phyloP scores from a whole-genome alignment of 768 basidiomycete genomes.

The Boletus rubescentipes region DNA sequence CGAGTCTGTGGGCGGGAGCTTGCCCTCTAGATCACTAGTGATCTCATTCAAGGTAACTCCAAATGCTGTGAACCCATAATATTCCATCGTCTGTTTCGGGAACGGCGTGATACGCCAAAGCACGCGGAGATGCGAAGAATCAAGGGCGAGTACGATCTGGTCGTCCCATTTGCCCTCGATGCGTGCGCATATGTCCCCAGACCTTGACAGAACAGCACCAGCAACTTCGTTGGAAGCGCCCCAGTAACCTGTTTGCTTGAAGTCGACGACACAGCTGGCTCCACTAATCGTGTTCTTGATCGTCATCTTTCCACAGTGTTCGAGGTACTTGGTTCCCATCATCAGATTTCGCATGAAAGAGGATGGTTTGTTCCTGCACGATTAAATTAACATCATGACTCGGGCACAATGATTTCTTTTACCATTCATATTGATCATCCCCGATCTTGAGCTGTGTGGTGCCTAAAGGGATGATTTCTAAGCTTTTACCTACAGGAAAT shows the following conservation, averaged over 20 bases:
- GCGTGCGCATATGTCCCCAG: conserved; percentile 54
- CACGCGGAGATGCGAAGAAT: conserved; percentile 65
- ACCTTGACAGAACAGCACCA: conserved; percentile 54
- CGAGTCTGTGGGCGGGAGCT: conserved; percentile 79
- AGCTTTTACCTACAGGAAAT: conserved; percentile 65
- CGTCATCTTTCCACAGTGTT: conserved; percentile 78
- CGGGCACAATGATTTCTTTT: conserved; percentile 15
- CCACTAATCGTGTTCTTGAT: conserved; percentile 61
- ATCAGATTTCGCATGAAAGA: conserved; percentile 88
- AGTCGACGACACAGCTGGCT: conserved; percentile 69
- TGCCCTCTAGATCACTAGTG: conserved; percentile 58
- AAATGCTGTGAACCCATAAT: conserved; percentile 82
- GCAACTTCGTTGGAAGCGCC: conserved; percentile 71
- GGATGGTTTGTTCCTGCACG: conserved; percentile 75
- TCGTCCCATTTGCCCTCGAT: conserved; percentile 94
- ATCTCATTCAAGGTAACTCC: conserved; percentile 82
- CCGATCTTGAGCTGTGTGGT: conserved; percentile 66
- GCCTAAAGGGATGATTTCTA: conserved; percentile 84
- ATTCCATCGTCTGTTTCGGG: conserved; percentile 65
- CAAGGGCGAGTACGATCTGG: conserved; percentile 66
- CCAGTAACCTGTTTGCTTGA: conserved; percentile 86
- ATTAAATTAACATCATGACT: background rate
- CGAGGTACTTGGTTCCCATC: conserved; percentile 89
- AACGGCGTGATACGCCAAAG: conserved; percentile 79
- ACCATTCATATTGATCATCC: conserved; percentile 73